phyloP scores from a whole-genome alignment of 2,329 filamentous ascomycete species.

The Exophiala sp. region DNA sequence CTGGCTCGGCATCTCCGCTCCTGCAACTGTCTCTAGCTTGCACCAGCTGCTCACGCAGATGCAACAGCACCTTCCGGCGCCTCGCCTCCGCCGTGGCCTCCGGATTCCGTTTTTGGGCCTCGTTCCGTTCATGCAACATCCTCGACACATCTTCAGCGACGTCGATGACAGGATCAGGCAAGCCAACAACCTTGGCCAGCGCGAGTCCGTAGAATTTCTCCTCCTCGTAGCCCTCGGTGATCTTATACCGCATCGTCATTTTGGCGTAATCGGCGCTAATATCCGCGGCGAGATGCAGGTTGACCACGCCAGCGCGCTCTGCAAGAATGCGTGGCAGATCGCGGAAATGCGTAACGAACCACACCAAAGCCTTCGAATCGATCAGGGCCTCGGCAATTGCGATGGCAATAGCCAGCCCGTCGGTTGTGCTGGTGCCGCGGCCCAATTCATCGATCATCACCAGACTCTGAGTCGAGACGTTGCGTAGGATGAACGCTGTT shows the following conservation, averaged over 20 bases:
- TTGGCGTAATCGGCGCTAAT: slow-evolving; percentile 44
- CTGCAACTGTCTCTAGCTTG: slow-evolving; percentile 52
- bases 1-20: slow-evolving; percentile 60
- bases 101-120: slow-evolving; percentile 58
- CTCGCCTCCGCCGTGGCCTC: slow-evolving; percentile 57
- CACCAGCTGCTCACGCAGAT: slow-evolving; percentile 66
- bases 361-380: slow-evolving; percentile 72
- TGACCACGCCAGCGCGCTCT: slow-evolving; percentile 74
- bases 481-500: slow-evolving; percentile 85
- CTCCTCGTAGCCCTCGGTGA: slow-evolving; percentile 66
- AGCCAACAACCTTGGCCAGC: slow-evolving; percentile 69
- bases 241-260: slow-evolving; percentile 85
- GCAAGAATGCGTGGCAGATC: slow-evolving; percentile 74
- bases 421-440: slow-evolving; percentile 80
- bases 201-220: slow-evolving; percentile 80
- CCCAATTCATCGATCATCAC: slow-evolving; percentile 90
- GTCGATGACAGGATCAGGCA: slow-evolving; percentile 65
- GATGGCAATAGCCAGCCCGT: slow-evolving; percentile 84
- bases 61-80: slow-evolving; percentile 70
- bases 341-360: slow-evolving; percentile 91
- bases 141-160: slow-evolving; percentile 65
- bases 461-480: slow-evolving; percentile 72
- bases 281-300: slow-evolving; percentile 74
- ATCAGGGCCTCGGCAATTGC: slow-evolving; percentile 86
- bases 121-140: slow-evolving; percentile 57